phyloP scores from a whole-genome alignment of 805 yeast genomes.

The Starmera pachycereana region DNA sequence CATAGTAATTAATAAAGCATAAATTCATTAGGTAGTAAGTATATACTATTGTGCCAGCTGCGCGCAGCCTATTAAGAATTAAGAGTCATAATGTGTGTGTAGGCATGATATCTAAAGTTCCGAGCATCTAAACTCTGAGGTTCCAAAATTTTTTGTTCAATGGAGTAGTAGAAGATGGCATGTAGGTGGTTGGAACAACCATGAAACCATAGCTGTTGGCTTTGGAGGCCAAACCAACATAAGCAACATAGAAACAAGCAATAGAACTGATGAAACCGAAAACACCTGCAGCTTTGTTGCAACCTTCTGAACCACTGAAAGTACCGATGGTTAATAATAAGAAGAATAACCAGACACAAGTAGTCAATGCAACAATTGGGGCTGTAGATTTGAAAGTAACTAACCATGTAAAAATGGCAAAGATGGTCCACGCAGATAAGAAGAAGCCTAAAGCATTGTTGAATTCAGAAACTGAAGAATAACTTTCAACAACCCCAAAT shows the following conservation, averaged over 20 bases:
- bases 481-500: slow-evolving; percentile 32
- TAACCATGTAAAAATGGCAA: slow-evolving; percentile 34
- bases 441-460: slow-evolving; percentile 37
- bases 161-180: slow-evolving; percentile 1
- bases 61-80: too few relatives aligned
- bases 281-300: slow-evolving; percentile 37
- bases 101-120: not conserved
- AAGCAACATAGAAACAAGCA: slow-evolving; percentile 35
- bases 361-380: slow-evolving; percentile 28
- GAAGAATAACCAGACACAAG: slow-evolving; percentile 35
- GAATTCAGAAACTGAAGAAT: slow-evolving; percentile 26
- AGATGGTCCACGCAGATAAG: slow-evolving; percentile 42
- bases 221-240: slow-evolving; percentile 29
- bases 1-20: too few relatives aligned
- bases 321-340: slow-evolving; percentile 34
- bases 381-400: slow-evolving; percentile 40
- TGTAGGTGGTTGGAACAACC: slow-evolving; percentile 1
- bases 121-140: not conserved
- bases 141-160: slow-evolving; percentile 1
- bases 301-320: slow-evolving; percentile 24
- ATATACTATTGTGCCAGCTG: too few relatives aligned
- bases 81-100: too few relatives aligned
- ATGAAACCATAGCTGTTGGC: not conserved
- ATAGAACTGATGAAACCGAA: slow-evolving; percentile 32
- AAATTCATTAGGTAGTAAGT: too few relatives aligned